These are phyloP conservation scores for Yarrowia sp. DNA, from an alignment of 805 yeast species.

Conservation along the genomic window DNA sequence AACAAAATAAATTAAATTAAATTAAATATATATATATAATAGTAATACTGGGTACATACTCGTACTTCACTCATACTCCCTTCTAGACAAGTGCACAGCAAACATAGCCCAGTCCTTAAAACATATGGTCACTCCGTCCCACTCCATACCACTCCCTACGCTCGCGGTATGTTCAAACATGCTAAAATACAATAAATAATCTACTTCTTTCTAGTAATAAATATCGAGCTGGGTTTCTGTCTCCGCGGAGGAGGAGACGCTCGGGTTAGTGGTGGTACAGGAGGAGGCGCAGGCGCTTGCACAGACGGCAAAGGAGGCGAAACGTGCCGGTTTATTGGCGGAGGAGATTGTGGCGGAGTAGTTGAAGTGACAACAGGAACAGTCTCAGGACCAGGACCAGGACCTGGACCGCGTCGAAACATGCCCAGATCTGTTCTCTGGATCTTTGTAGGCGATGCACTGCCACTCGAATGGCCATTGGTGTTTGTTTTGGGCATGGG, in stretches of 20 bases:
- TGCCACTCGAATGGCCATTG: neutral
- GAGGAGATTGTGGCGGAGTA: constrained; percentile 12
- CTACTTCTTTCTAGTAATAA: constrained; percentile 18
- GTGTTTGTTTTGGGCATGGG: neutral
- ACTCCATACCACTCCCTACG: too few relatives aligned
- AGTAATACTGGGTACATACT: too few relatives aligned
- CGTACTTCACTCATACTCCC: too few relatives aligned
- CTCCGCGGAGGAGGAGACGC: neutral
- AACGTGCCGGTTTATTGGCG: neutral
- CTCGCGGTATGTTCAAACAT: too few relatives aligned
- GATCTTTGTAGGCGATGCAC: neutral
- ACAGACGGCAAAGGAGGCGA: neutral
- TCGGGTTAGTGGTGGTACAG: neutral
- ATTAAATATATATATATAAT: too few relatives aligned
- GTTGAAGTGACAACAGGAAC: neutral
- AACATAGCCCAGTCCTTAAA: too few relatives aligned
- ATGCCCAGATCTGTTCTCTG: neutral
- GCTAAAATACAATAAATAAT: constrained; percentile 3
- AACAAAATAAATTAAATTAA: too few relatives aligned
- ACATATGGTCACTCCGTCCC: too few relatives aligned
- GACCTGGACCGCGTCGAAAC: neutral
- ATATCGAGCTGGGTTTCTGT: constrained; percentile 16
- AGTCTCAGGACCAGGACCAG: neutral
- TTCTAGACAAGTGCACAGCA: too few relatives aligned
- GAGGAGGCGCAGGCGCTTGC: neutral